Percentiles rank a stretch among this genome's conserved stretches.
Evolutionary conservation across 2,329 filamentous ascomycete genomes (phyloP).

Genomic region (Aureobasidium sp.): DNA sequence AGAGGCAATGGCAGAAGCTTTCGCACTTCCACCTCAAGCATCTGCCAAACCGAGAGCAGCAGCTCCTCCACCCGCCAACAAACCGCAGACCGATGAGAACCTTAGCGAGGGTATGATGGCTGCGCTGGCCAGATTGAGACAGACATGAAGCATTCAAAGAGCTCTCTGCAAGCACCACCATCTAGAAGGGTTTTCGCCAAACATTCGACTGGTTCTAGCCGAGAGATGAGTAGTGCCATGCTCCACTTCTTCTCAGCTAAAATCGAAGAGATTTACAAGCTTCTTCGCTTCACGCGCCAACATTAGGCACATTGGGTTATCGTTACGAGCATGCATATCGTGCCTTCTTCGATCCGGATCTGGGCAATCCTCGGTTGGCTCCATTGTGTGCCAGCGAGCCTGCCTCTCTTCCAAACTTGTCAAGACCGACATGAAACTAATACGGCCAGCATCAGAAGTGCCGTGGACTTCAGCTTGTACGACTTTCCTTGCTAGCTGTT

Average conservation of each 20-base stretch:
- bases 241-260: background rate
- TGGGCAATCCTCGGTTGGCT: slow-evolving; percentile 9
- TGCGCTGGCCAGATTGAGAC: slow-evolving; percentile 49
- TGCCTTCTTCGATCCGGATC: slow-evolving; percentile 2
- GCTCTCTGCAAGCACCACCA: background rate
- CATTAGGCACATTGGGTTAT: slow-evolving; percentile 28
- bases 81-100: slow-evolving; percentile 31
- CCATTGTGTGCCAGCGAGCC: slow-evolving; percentile 32
- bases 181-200: background rate
- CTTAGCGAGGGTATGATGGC: slow-evolving; percentile 53
- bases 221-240: background rate
- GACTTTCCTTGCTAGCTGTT: slow-evolving; percentile 37
- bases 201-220: background rate
- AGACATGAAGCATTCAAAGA: slow-evolving; percentile 18
- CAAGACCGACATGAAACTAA: slow-evolving; percentile 31
- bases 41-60: background rate
- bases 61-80: slow-evolving; percentile 30
- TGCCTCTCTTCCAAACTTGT: slow-evolving; percentile 37
- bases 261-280: slow-evolving; percentile 21
- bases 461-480: slow-evolving; percentile 39
- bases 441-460: slow-evolving; percentile 22
- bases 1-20: slow-evolving; percentile 34
- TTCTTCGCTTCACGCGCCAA: slow-evolving; percentile 27
- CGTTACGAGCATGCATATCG: slow-evolving; percentile 14
- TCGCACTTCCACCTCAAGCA: slow-evolving; percentile 14